Evolutionary conservation across 352 stramenopile species (phyloP).

Genomic region (Phytophthora chlamydospora): DNA sequence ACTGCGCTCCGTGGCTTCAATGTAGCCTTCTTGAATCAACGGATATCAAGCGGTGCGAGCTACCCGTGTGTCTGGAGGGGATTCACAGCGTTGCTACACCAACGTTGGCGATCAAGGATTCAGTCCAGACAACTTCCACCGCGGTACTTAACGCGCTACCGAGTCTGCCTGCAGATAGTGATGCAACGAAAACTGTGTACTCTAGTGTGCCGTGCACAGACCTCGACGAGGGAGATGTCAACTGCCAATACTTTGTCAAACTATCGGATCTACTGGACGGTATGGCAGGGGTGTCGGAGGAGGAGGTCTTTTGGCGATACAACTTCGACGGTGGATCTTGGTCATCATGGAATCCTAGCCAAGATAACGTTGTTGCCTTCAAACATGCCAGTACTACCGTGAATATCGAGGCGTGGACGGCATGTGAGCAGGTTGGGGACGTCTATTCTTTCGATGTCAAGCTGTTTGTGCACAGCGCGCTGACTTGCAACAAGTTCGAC

Average conservation of each 20-base stretch:
- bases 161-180: not conserved
- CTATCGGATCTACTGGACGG: constrained; percentile 18
- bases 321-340: constrained; percentile 15
- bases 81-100: constrained; percentile 21
- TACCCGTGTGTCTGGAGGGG: not conserved
- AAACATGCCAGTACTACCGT: constrained; percentile 38
- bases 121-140: constrained; percentile 29
- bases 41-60: not conserved
- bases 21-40: not conserved
- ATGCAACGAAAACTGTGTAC: constrained; percentile 19
- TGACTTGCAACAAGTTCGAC: constrained; percentile 21
- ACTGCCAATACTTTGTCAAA: constrained; percentile 17
- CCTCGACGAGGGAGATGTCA: constrained; percentile 10
- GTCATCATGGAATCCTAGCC: constrained; percentile 9
- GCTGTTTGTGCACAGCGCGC: constrained; percentile 40
- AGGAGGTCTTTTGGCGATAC: constrained; percentile 61
- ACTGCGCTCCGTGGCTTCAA: constrained; percentile 2
- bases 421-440: constrained; percentile 40
- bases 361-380: constrained; percentile 32
- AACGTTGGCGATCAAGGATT: constrained; percentile 25
- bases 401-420: constrained; percentile 60
- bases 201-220: constrained; percentile 19
- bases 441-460: constrained; percentile 36
- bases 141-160: constrained; percentile 36
- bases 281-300: no score